Conservation (phyloP, 345 rosid species). For the Salix udensis region DNA sequence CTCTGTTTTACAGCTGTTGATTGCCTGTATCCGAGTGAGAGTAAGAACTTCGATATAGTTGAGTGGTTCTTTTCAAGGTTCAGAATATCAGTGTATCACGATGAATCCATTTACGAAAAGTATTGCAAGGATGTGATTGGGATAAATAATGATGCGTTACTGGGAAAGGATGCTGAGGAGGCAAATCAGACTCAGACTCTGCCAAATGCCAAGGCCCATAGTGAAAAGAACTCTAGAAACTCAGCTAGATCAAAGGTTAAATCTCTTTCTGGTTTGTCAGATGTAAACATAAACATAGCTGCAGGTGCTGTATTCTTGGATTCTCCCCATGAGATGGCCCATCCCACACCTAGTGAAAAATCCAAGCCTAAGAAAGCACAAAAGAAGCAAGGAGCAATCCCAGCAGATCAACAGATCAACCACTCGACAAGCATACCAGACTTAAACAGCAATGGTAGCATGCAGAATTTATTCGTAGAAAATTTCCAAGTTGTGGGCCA, state of each 20-base stretch:
- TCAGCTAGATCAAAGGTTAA: conserved; percentile 28
- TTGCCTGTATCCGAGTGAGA: conserved; percentile 39
- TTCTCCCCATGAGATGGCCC: conserved; percentile 20
- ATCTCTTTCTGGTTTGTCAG: conserved; percentile 40
- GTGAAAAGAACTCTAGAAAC: conserved; percentile 27
- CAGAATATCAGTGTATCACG: conserved; percentile 64
- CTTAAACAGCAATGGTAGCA: conserved; percentile 42
- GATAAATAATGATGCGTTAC: conserved; percentile 21
- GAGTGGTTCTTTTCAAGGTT: conserved; percentile 83
- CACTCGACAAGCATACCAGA: conserved; percentile 45
- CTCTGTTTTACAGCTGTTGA: conserved; percentile 54
- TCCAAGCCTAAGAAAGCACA: conserved; percentile 12
- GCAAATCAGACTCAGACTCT: conserved; percentile 19
- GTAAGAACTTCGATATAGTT: conserved; percentile 32
- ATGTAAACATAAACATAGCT: conserved; percentile 28
- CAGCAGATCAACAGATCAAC: conserved; percentile 15
- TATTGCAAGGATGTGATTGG: conserved; percentile 49
- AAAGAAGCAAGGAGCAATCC: conserved; percentile 12
- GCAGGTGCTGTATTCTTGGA: conserved; percentile 23
- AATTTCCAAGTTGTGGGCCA: conserved; percentile 8
- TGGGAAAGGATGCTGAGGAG: conserved; percentile 17
- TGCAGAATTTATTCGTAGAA: conserved; percentile 11
- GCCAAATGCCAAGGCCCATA: conserved; percentile 22
- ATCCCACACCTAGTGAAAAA: conserved; percentile 15
- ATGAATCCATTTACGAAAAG: conserved; percentile 55